Percentiles rank a stretch among this genome's conserved stretches.
phyloP scores from a whole-genome alignment of 306 rosid genomes.

The Quercus engelmannii region DNA sequence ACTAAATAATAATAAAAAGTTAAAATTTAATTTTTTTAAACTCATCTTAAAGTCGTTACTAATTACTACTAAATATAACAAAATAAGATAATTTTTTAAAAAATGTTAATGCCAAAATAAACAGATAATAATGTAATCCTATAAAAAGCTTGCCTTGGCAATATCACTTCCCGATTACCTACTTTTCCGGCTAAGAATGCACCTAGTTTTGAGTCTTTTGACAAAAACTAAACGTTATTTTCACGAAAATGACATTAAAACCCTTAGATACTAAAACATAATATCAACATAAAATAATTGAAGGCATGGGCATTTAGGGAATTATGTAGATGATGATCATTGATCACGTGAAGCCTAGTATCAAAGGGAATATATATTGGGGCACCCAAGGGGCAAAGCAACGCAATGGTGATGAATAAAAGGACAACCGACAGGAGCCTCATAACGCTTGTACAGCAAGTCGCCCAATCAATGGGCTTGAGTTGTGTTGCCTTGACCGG shows the following conservation, averaged over 20 bases:
- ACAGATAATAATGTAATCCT: conserved; percentile 7
- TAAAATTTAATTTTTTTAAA: too few species aligned
- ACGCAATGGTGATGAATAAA: not conserved
- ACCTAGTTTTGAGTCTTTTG: not conserved
- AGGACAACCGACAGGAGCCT: conserved; percentile 31
- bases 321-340: conserved; percentile 6
- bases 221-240: not conserved
- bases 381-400: conserved; percentile 22
- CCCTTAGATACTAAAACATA: not conserved
- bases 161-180: conserved; percentile 5
- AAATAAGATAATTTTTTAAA: not conserved
- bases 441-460: conserved; percentile 15
- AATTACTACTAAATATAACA: too few species aligned
- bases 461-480: conserved; percentile 15
- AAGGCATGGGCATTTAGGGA: not conserved
- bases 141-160: conserved; percentile 8
- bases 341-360: conserved; percentile 31
- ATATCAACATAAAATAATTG: not conserved
- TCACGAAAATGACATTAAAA: not conserved
- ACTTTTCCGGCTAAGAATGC: conserved; percentile 1
- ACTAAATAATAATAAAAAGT: too few species aligned
- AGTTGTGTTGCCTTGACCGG: too few species aligned
- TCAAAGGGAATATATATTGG: conserved; percentile 16
- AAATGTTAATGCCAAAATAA: not conserved
- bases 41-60: too few species aligned